Evolutionary conservation across 2,329 filamentous ascomycete species (phyloP), one percentile per base, ranked within the genome.

Genomic region (Leptographium flavum): DNA sequence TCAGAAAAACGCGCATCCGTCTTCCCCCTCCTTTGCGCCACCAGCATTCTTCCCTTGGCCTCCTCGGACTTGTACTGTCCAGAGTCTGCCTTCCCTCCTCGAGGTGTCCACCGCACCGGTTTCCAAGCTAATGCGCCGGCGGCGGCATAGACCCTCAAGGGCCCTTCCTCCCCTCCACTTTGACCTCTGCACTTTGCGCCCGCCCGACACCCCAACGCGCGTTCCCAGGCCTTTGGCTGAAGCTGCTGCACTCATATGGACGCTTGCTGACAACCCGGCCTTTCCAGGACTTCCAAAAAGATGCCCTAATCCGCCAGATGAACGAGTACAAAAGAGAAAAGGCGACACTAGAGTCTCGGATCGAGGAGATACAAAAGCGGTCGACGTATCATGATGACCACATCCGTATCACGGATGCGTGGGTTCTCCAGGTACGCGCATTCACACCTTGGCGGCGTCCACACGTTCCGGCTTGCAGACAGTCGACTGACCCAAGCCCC

Each of bases 231-330:
- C 13, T 28, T 7, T 28, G 8, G 27, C 27, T 11, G 38, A 17
- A 10, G 2, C 27, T 27, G 15, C 4, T 23, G 21, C 32, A 14
- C 21, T 44, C 27, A 21, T 9, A 13, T 19, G 30, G 28, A 45
- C 22, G 55, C 58, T 66, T 60, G 37, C 43, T 63, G 57, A 55
- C 56, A 3, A 2, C 58, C 56, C 58, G 60, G 62, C 40, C 53
- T 59, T 49, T 62, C 56, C 64, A 93, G 87, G 79, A 83, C 60
- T 92, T 83, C 58, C 84, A 90, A 66, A 98, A 96, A 67, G 92
- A 94, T 68, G 92, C 92, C 52, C 94, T 98, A 60, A 82, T 85
- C 57, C 86, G 93, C 47, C 90, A 95, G 66, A 94, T 98, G 87
- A 85, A 87, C 60, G 92, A 96, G 65, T 95, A 94, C 65, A 94